A percentile compares a stretch with the other conserved stretches of the same genome.
Evolutionary conservation across 192 early-diverging fungal genomes (phyloP).

Genomic region (Backusella tarrabulga): DNA sequence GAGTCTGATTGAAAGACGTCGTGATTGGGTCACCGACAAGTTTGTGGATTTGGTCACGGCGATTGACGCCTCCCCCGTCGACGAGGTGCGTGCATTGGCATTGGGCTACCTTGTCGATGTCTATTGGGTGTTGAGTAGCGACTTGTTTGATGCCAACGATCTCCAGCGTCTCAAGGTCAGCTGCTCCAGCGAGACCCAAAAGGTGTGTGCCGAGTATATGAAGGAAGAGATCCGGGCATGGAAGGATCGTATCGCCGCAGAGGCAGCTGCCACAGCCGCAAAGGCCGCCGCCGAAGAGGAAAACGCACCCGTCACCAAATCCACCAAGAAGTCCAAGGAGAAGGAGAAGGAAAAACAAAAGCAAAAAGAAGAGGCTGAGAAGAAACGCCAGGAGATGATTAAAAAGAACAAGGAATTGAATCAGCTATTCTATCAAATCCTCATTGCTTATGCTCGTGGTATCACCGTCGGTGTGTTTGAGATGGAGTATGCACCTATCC

Average conservation of each 20-base stretch:
- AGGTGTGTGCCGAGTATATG: constrained; percentile 37
- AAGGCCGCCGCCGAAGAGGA: constrained; percentile 5
- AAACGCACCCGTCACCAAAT: not conserved
- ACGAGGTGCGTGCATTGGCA: constrained; percentile 8
- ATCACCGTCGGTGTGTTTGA: constrained; percentile 44
- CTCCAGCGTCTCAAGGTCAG: constrained; percentile 15
- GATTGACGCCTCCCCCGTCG: not conserved
- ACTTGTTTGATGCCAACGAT: constrained; percentile 37
- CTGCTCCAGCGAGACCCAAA: constrained; percentile 34
- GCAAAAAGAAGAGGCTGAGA: not conserved
- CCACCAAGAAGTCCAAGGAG: not conserved
- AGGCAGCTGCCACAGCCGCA: too few species aligned
- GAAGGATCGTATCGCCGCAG: not conserved
- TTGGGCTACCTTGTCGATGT: constrained; percentile 46
- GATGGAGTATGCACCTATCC: constrained; percentile 21
- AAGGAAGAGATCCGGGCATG: not conserved
- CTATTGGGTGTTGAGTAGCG: constrained; percentile 50
- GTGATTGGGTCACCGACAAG: constrained; percentile 17
- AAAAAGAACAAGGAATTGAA: constrained; percentile 1
- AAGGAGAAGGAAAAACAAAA: not conserved
- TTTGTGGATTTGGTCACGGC: constrained; percentile 8
- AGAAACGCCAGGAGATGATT: constrained; percentile 23
- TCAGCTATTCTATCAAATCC: constrained; percentile 40
- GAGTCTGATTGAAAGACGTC: not conserved
- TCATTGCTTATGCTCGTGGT: constrained; percentile 39